Percentiles rank a stretch among this genome's conserved stretches.
Evolutionary conservation across 768 basidiomycete genomes (phyloP).

Genomic region (Inosperma sp.): DNA sequence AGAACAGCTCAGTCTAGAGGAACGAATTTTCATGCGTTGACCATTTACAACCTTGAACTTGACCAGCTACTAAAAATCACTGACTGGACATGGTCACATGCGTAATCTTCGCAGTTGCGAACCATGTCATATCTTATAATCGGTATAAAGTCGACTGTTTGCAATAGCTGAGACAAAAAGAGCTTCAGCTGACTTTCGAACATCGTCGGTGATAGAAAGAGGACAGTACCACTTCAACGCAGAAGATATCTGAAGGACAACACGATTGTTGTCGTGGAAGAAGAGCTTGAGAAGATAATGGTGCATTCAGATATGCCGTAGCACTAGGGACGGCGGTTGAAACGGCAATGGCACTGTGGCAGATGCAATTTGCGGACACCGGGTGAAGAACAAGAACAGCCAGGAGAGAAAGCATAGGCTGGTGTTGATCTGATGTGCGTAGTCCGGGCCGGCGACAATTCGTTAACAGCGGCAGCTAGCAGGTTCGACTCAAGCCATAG

Average conservation of each 20-base stretch:
- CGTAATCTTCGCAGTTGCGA: too few relatives aligned
- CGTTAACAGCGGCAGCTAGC: too few relatives aligned
- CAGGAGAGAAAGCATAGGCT: background rate
- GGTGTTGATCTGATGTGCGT: too few relatives aligned
- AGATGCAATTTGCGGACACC: background rate
- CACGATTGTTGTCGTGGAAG: constrained; percentile 68
- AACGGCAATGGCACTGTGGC: constrained; percentile 34
- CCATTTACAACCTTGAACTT: too few relatives aligned
- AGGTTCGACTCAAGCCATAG: too few relatives aligned
- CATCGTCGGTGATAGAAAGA: constrained; percentile 2
- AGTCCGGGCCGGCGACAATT: too few relatives aligned
- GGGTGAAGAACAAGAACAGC: background rate
- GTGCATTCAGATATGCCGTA: constrained; percentile 45
- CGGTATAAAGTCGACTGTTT: constrained; percentile 79
- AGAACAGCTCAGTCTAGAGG: too few relatives aligned
- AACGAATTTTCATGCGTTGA: too few relatives aligned
- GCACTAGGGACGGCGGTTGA: constrained; percentile 64
- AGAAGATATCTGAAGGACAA: constrained; percentile 76
- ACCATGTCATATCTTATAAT: constrained; percentile 88
- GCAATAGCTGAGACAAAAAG: constrained; percentile 53
- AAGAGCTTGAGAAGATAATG: constrained; percentile 61
- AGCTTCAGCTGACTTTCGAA: constrained; percentile 11
- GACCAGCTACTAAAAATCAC: too few relatives aligned
- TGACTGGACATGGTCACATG: too few relatives aligned
- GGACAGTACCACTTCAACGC: constrained; percentile 61